phyloP scores from a whole-genome alignment of 352 stramenopile species.

The Pythium pyrilobum region DNA sequence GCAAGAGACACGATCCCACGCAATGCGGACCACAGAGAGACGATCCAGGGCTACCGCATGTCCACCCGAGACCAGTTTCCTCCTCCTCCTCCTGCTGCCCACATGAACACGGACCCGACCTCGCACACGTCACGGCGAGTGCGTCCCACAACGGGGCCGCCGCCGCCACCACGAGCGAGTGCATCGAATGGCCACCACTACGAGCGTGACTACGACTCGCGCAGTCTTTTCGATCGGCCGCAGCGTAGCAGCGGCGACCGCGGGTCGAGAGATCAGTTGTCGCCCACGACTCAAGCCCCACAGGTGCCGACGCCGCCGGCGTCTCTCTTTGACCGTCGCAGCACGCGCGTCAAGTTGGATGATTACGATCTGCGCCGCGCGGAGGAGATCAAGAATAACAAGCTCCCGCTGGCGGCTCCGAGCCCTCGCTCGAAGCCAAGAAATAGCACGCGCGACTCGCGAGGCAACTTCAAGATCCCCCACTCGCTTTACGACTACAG shows the following conservation, averaged over 20 bases:
- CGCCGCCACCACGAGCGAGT: neutral
- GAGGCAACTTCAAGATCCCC: constrained; percentile 23
- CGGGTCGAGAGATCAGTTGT: neutral
- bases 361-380: constrained; percentile 1
- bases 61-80: neutral
- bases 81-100: too few species aligned
- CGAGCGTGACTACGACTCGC: neutral
- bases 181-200: neutral
- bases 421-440: constrained; percentile 5
- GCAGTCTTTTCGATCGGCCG: constrained; percentile 3
- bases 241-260: neutral
- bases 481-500: constrained; percentile 26
- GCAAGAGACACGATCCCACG: neutral
- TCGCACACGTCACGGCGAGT: too few species aligned
- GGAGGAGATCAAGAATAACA: neutral
- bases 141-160: too few species aligned
- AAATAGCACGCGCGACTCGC: constrained; percentile 14
- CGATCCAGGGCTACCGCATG: neutral
- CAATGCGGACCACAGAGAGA: too few species aligned
- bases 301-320: constrained; percentile 21
- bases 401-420: neutral
- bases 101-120: constrained; percentile 2
- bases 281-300: neutral
- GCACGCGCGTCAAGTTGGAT: constrained; percentile 6
- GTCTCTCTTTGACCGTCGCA: constrained; percentile 65